A percentile compares a stretch with the other conserved stretches of the same genome.
phyloP scores from a whole-genome alignment of 2,329 filamentous ascomycete genomes.

The Colletotrichum gigasporum region DNA sequence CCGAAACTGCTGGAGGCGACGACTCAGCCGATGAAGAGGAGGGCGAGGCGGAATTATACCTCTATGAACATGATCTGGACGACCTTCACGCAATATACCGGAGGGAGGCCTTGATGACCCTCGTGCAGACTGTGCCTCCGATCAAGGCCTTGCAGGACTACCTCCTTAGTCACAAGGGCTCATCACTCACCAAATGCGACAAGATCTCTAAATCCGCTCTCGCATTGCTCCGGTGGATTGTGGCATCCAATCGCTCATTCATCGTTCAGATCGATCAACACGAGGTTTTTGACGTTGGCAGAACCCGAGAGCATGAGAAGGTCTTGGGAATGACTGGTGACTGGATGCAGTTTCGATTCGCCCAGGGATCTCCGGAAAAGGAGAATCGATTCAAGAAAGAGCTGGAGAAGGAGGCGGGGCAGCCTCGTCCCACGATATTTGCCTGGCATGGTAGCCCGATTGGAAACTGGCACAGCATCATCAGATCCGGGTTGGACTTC shows the following conservation, averaged over 20 bases:
- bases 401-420: slow-evolving; percentile 56
- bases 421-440: slow-evolving; percentile 74
- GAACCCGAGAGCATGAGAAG: slow-evolving; percentile 51
- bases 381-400: slow-evolving; percentile 78
- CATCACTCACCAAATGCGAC: slow-evolving; percentile 54
- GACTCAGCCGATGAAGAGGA: neutral
- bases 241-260: slow-evolving; percentile 88
- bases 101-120: slow-evolving; percentile 57
- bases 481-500: slow-evolving; percentile 84
- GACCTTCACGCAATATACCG: slow-evolving; percentile 56
- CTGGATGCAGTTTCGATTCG: slow-evolving; percentile 86
- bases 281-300: slow-evolving; percentile 19
- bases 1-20: neutral
- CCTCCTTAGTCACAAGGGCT: slow-evolving; percentile 50
- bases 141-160: slow-evolving; percentile 66
- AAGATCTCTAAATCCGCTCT: slow-evolving; percentile 72
- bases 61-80: slow-evolving; percentile 68
- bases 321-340: slow-evolving; percentile 67
- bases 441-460: slow-evolving; percentile 86
- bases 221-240: slow-evolving; percentile 82
- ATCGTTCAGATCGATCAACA: slow-evolving; percentile 77
- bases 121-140: slow-evolving; percentile 68
- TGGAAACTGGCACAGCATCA: slow-evolving; percentile 88
- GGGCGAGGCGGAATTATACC: slow-evolving; percentile 35
- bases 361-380: slow-evolving; percentile 88